Conservation (phyloP, 179 eudicot genomes). For the Sideroxylon spinosum region DNA sequence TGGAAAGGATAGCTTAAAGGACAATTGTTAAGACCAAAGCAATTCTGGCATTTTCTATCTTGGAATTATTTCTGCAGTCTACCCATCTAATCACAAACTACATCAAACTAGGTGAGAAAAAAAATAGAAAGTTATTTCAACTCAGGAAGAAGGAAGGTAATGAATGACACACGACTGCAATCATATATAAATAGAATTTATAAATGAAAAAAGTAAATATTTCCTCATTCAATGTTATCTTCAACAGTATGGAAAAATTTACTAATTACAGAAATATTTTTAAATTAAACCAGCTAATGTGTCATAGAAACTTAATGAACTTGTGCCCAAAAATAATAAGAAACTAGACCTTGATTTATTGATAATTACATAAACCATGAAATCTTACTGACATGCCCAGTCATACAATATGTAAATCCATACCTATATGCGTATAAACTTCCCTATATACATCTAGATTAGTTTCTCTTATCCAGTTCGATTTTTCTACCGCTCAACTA, state of each 20-base stretch:
- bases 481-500: not conserved
- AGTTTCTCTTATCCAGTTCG: not conserved
- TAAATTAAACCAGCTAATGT: not conserved
- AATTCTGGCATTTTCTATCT: not conserved
- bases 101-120: not conserved
- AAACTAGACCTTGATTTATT: not conserved
- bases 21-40: constrained; percentile 5
- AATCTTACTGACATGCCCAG: not conserved
- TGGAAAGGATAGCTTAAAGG: not conserved
- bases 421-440: not conserved
- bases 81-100: not conserved
- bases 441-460: not conserved
- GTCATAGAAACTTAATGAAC: not conserved
- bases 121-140: not conserved
- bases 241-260: not conserved
- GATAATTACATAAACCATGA: not conserved
- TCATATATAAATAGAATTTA: not conserved
- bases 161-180: not conserved
- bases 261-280: not conserved
- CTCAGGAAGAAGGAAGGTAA: not conserved
- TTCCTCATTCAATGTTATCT: not conserved
- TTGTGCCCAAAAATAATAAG: not conserved
- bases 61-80: not conserved
- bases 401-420: not conserved
- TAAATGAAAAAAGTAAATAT: not conserved